Evolutionary conservation across 2,329 filamentous ascomycete species (phyloP).

Genomic region (Fusarium buharicum): DNA sequence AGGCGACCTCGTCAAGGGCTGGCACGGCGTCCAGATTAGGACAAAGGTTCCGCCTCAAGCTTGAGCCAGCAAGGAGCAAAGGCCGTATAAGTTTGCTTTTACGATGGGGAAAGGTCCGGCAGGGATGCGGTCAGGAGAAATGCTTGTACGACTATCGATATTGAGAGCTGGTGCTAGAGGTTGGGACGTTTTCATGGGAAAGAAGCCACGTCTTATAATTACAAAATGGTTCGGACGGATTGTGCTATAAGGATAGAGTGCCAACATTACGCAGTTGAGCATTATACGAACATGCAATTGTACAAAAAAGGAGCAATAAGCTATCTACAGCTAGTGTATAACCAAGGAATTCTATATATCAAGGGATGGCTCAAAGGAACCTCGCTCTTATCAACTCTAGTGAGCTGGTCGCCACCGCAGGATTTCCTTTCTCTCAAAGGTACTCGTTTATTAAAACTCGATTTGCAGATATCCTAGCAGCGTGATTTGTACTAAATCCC

Average conservation of each 20-base stretch:
- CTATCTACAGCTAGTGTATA: too few species aligned
- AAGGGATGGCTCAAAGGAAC: too few species aligned
- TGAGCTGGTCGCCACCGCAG: too few species aligned
- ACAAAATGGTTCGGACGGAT: not conserved
- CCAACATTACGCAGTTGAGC: not conserved
- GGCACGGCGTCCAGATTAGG: conserved; percentile 85
- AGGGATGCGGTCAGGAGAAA: not conserved
- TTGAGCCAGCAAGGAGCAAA: not conserved
- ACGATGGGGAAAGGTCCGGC: not conserved
- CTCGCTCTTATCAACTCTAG: too few species aligned
- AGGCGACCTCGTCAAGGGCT: conserved; percentile 78
- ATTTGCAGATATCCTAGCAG: too few species aligned
- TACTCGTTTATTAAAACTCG: too few species aligned
- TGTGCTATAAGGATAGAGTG: not conserved
- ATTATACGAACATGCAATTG: not conserved
- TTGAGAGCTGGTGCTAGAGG: not conserved
- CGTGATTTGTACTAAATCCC: too few species aligned
- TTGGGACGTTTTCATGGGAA: not conserved
- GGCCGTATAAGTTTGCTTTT: not conserved
- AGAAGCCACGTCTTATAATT: conserved; percentile 3
- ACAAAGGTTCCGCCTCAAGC: conserved; percentile 63
- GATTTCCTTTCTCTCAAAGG: too few species aligned
- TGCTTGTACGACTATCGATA: conserved; percentile 17
- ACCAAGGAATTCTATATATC: too few species aligned
- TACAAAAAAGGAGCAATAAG: not conserved